These are phyloP conservation scores for Cladosporium sp. DNA, from an alignment of 2,329 filamentous ascomycete genomes.

Conservation along the genomic window DNA sequence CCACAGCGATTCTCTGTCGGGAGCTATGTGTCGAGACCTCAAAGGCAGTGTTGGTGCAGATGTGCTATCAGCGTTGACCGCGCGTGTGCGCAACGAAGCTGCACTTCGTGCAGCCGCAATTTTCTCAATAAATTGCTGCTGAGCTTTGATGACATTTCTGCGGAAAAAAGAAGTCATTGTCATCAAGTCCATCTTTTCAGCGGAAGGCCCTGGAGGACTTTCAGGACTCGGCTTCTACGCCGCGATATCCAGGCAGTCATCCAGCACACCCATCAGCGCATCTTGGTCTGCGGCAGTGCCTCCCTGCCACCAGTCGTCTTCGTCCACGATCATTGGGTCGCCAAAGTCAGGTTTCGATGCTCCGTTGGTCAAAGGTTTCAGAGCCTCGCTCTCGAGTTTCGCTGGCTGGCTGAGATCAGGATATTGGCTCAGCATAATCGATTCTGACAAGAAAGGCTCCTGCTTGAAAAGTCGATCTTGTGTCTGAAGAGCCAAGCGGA, in stretches of 20 bases:
- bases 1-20: too few species aligned
- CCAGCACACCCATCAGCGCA: slow-evolving; percentile 33
- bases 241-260: slow-evolving; percentile 30
- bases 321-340: slow-evolving; percentile 32
- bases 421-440: slow-evolving; percentile 49
- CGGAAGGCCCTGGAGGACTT: neutral
- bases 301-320: slow-evolving; percentile 38
- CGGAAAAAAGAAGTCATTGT: neutral
- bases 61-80: too few species aligned
- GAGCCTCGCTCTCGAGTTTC: slow-evolving; percentile 8
- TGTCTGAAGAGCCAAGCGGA: slow-evolving; percentile 71
- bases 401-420: slow-evolving; percentile 28
- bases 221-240: neutral
- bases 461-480: slow-evolving; percentile 71
- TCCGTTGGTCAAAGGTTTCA: slow-evolving; percentile 21
- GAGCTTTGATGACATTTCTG: too few species aligned
- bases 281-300: slow-evolving; percentile 26
- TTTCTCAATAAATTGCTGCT: too few species aligned
- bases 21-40: too few species aligned
- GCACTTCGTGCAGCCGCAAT: too few species aligned
- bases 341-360: slow-evolving; percentile 25
- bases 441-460: slow-evolving; percentile 70
- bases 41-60: too few species aligned
- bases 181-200: too few species aligned
- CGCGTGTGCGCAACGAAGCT: too few species aligned